Evolutionary conservation across 225 moss, liverwort and hornwort species (phyloP).

Genomic region (Asterella californica): DNA sequence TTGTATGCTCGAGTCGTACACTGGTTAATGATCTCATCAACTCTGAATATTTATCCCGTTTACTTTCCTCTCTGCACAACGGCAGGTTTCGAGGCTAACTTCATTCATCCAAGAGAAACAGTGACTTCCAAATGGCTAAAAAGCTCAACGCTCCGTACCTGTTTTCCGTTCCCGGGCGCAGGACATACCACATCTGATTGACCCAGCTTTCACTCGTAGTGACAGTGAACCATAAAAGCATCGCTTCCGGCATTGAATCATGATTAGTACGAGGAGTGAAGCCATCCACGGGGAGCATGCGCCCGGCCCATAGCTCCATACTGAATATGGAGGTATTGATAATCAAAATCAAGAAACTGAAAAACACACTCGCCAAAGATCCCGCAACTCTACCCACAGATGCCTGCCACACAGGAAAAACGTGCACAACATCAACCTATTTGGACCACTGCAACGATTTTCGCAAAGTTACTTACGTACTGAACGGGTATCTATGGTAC

Average conservation of each 20-base stretch:
- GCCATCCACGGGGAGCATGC: conserved; percentile 32
- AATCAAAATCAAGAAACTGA: conserved; percentile 51
- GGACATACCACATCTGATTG: conserved; percentile 75
- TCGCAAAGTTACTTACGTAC: too few species aligned
- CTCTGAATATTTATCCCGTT: too few species aligned
- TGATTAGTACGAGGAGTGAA: conserved; percentile 63
- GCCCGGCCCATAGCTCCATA: conserved; percentile 75
- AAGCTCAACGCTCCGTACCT: conserved; percentile 27
- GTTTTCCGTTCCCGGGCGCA: conserved; percentile 57
- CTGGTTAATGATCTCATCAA: too few species aligned
- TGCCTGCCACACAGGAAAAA: conserved; percentile 32
- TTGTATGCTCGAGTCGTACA: too few species aligned
- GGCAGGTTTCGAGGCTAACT: too few species aligned
- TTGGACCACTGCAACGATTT: neutral
- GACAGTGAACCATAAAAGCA: conserved; percentile 63
- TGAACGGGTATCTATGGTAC: too few species aligned
- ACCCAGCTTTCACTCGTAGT: conserved; percentile 89
- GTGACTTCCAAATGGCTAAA: neutral
- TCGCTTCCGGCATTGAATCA: conserved; percentile 50
- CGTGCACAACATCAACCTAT: neutral
- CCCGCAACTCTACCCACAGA: conserved; percentile 60
- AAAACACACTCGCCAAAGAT: conserved; percentile 56
- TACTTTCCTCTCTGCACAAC: too few species aligned
- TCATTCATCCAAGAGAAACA: too few species aligned
- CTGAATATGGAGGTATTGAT: conserved; percentile 56